Evolutionary conservation across 768 basidiomycete genomes (phyloP), one percentile per base, ranked within the genome.

Genomic region (Omphalotus guepiniiformis): DNA sequence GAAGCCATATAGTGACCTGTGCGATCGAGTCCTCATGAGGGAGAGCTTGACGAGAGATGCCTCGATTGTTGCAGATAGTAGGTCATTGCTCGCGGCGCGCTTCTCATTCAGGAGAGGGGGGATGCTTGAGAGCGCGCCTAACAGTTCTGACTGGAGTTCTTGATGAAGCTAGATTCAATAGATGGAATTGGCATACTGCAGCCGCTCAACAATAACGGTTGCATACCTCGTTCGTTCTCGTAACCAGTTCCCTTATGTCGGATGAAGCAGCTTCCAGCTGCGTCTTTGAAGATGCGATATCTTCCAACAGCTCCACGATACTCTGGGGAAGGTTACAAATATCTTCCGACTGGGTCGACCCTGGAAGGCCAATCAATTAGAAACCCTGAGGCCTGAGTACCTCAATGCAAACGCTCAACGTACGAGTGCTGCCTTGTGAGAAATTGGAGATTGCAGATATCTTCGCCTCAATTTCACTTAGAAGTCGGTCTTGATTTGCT

Each of bases 41-140:
- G 73, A 72, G 6, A 79, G 63, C 55, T 75, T 78, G 51, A 76
- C 67, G 8, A 79, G 61, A 2, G 68, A 66, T 3, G 69, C 59
- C 54, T 80, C 77, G 32, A 78, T 70, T 1, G 63, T 66, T n/a
- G 72, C 64, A 6, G 72, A 65, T 15, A 72, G 56, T 30, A 75
- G 63, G 35, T 74, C 73, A 35, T 66, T 58, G 0, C 62, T 57
- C 3, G 74, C 73, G 2, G 60, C 49, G 18, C 63, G 67, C 27
- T 63, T 53, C 2, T 55, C 54, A 34, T 68, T 56, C 29, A 60
- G 37, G 3, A 35, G 56, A 37, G 37, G 66, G 47, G 51, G 66
- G 53, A 70, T 54, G 2, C 48, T 62, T 3, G 54, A 27, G 21
- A 71, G 48, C 11, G 63, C 58, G 1, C 52, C 30, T 1, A 58